A percentile compares a stretch with the other conserved stretches of the same genome.
Evolutionary conservation across 2,329 filamentous ascomycete species (phyloP).

Genomic region (Arthroderma sp.): DNA sequence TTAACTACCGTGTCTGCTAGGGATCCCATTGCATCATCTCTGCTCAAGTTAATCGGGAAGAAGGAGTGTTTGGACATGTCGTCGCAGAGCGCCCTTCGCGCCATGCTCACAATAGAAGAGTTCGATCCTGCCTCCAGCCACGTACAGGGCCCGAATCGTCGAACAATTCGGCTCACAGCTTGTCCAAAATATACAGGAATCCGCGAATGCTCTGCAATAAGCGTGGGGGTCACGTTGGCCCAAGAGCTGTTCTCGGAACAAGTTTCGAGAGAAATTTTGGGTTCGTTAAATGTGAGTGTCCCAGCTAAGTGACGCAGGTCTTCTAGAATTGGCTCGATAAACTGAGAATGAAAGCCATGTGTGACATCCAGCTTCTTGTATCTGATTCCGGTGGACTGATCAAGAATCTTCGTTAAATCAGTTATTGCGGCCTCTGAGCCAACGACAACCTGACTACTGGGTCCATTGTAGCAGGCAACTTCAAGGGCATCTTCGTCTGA

Average conservation of each 20-base stretch:
- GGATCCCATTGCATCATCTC: background rate
- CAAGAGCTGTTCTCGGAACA: background rate
- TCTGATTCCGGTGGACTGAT: background rate
- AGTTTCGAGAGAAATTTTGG: background rate
- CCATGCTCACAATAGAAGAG: background rate
- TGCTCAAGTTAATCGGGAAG: background rate
- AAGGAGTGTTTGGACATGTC: background rate
- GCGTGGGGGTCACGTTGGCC: background rate
- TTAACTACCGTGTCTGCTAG: conserved; percentile 12
- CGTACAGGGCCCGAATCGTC: conserved; percentile 11
- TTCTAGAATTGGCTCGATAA: background rate
- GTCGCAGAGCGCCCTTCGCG: background rate
- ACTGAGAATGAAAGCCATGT: conserved; percentile 4
- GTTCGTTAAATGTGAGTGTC: background rate
- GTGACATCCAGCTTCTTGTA: background rate
- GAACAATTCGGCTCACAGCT: conserved; percentile 31
- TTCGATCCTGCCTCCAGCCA: conserved; percentile 34
- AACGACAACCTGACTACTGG: conserved; percentile 16
- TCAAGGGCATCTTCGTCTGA: too few species aligned
- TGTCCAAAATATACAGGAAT: conserved; percentile 37
- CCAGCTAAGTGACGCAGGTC: background rate
- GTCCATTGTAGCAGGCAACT: conserved; percentile 8
- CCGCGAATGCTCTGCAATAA: conserved; percentile 30
- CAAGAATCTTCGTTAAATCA: conserved; percentile 9
- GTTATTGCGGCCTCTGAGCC: conserved; percentile 12